Base-by-base conservation (phyloP, 257 asterid genomes). In the Solanum chilense region DNA sequence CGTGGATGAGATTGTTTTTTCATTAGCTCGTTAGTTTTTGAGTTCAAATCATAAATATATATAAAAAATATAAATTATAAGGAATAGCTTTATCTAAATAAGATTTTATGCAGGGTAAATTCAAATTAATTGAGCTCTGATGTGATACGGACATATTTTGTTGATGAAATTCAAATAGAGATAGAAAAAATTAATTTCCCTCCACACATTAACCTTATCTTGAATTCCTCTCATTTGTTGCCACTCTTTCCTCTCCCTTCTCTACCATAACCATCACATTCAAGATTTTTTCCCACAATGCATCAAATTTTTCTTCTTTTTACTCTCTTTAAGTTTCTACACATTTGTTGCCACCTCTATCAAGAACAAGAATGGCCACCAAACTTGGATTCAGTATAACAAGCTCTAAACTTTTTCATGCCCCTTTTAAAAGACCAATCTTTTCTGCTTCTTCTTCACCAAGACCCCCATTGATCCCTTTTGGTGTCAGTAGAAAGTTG, bases 161-260 rank as follows among this genome's bases (percentile, higher is more conserved):
- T 74, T 84, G 42, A 41, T 84, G 35, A 52, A 78, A 29, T 10
- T 31, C 0, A 35, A 77, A 88, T 41, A 82, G 44, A 80, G 88
- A 87, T 71, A 82, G 44, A 44, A 41, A 70, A 23, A 82, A 70
- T 89, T 86, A 49, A 89, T 62, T 91, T 93, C 91, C 93, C 94
- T 92, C 99, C 99, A 96, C 99, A 91, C 92, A 90, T 77, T 93
- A 89, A 25, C 97, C 99, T 94, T 96, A 95, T 95, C 98, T 91
- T 89, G 45, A 45, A 81, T 29, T 49, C 15, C 66, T 27, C 66
- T 49, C 44, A 5, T 83, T 29, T 62, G 58, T 42, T 85, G 87
- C 85, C 87, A 82, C 86, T 80, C 77, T 86, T 86, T 87, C 87
- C 91, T 11, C 14, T 62, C 86, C 69, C 90, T 88, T 83, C 85